Evolutionary conservation across 768 basidiomycete genomes (phyloP).

Genomic region (Trametes cubensis): DNA sequence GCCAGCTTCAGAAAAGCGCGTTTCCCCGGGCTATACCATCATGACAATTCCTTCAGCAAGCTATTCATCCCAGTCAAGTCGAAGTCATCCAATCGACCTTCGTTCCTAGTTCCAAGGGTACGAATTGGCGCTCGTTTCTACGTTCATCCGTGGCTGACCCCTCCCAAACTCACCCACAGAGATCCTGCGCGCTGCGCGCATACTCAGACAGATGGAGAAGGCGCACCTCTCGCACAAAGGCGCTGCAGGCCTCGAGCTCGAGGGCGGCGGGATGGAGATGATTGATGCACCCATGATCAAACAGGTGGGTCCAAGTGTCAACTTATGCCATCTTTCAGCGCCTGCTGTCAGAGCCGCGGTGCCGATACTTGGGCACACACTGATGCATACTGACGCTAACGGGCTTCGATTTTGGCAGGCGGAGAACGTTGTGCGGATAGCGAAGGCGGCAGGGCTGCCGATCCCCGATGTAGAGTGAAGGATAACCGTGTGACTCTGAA

Average conservation of each 20-base stretch:
- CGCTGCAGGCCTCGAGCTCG: constrained; percentile 71
- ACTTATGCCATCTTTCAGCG: too few relatives aligned
- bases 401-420: constrained; percentile 38
- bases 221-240: constrained; percentile 57
- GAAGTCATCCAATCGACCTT: constrained; percentile 76
- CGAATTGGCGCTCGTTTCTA: constrained; percentile 2
- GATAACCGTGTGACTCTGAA: not conserved
- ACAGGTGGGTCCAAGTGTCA: constrained; percentile 48
- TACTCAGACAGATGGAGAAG: constrained; percentile 64
- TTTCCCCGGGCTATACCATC: too few relatives aligned
- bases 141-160: too few relatives aligned
- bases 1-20: not conserved
- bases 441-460: constrained; percentile 54
- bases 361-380: not conserved
- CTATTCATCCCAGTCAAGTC: constrained; percentile 88
- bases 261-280: constrained; percentile 69
- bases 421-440: constrained; percentile 53
- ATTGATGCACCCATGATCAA: constrained; percentile 92
- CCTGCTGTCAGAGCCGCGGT: not conserved
- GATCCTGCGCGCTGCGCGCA: constrained; percentile 73
- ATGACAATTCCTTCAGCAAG: constrained; percentile 63
- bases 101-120: constrained; percentile 73
- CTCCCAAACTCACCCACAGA: constrained; percentile 44
- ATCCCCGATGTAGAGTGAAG: constrained; percentile 47
- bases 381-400: too few relatives aligned